Evolutionary conservation across 140 eudicot genomes (phyloP).

Genomic region (Oenanthe javanica): DNA sequence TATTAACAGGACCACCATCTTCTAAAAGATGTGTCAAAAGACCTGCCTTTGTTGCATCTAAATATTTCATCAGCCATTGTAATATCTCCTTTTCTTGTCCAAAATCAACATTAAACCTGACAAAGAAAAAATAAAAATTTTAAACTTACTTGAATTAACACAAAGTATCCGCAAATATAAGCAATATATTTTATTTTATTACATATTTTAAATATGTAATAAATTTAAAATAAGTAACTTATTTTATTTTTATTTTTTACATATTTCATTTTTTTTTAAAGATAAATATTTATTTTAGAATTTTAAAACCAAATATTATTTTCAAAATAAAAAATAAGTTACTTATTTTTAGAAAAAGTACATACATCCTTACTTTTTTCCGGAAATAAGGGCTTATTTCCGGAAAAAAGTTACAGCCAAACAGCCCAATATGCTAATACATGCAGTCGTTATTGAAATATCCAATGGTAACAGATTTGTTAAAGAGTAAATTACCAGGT

Average conservation of each 20-base stretch:
- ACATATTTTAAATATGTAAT: no score
- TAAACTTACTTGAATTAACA: neutral
- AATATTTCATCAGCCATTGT: slow-evolving; percentile 61
- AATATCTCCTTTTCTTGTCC: slow-evolving; percentile 77
- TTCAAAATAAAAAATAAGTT: no score
- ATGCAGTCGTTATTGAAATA: neutral
- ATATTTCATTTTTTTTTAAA: no score
- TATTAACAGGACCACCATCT: slow-evolving; percentile 67
- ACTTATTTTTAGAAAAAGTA: no score
- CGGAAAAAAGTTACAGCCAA: no score
- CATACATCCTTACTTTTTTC: no score
- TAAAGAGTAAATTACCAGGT: slow-evolving; percentile 48
- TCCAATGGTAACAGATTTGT: neutral
- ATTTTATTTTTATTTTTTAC: no score
- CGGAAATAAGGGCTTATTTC: no score
- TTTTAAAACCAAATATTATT: no score
- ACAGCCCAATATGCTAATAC: neutral
- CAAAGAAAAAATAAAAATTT: no score
- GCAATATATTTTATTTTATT: neutral
- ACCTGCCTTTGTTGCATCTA: slow-evolving; percentile 83
- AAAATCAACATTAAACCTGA: slow-evolving; percentile 82
- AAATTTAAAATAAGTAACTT: no score
- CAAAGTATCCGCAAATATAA: neutral
- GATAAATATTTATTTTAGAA: no score
- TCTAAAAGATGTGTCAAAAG: slow-evolving; percentile 69